These are phyloP conservation scores for Closterium sp. DNA, from an alignment of 139 green algal genomes.

Conservation along the genomic window DNA sequence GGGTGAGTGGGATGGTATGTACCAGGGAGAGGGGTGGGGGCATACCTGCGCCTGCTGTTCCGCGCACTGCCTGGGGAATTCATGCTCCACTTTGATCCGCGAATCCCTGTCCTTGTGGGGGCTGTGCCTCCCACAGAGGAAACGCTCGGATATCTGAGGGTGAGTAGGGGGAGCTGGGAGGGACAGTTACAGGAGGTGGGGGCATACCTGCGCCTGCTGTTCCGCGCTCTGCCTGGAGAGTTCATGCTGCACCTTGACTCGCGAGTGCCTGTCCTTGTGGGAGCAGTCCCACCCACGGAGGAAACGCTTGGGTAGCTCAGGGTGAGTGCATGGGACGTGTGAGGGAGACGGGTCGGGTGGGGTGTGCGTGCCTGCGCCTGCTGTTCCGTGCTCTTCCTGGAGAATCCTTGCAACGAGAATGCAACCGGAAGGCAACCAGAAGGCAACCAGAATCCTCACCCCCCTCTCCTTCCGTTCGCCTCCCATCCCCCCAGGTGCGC, in stretches of 20 bases:
- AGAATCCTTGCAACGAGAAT: too few species aligned
- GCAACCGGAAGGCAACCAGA: too few species aligned
- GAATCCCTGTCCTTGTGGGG: conserved; percentile 81
- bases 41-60: conserved; percentile 86
- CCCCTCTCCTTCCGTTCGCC: too few species aligned
- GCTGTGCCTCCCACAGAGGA: conserved; percentile 79
- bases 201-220: conserved; percentile 81
- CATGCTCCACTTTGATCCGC: conserved; percentile 78
- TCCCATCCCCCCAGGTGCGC: conserved; percentile 63
- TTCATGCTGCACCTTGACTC: conserved; percentile 76
- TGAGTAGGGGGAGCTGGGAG: conserved; percentile 25
- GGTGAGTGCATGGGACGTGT: too few species aligned
- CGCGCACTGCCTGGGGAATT: conserved; percentile 85
- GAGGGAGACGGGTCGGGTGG: conserved; percentile 65
- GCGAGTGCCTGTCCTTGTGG: conserved; percentile 76
- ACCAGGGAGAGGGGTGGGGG: conserved; percentile 71
- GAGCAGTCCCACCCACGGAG: conserved; percentile 76
- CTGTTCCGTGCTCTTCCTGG: too few species aligned
- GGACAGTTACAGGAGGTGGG: conserved; percentile 58
- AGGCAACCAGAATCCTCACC: too few species aligned
- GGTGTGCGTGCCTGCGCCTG: too few species aligned
- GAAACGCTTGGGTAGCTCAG: conserved; percentile 80
- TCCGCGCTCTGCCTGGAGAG: conserved; percentile 85
- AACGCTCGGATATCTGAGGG: conserved; percentile 76
- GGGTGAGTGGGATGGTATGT: conserved; percentile 57